These are phyloP conservation scores for Agapanthus africanus DNA, from an alignment of 106 monocot species.

Conservation along the genomic window DNA sequence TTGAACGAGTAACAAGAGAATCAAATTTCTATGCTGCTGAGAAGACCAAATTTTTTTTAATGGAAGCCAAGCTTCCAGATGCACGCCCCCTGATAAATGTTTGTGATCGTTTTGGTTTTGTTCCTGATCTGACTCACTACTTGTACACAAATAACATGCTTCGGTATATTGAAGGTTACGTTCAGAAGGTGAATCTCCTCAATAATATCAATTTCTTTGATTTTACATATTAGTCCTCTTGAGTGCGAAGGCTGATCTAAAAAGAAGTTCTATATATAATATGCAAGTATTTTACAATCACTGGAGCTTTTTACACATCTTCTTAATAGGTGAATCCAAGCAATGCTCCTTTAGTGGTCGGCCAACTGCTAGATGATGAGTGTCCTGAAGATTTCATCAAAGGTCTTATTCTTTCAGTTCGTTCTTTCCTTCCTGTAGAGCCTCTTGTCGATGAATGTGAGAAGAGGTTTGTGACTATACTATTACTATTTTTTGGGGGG, in stretches of 20 bases:
- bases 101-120: conserved; percentile 90
- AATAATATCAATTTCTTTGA: neutral
- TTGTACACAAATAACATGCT: conserved; percentile 94
- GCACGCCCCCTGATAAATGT: conserved; percentile 94
- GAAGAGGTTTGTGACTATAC: too few species aligned
- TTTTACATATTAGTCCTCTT: neutral
- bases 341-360: conserved; percentile 91
- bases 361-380: conserved; percentile 89
- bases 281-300: neutral
- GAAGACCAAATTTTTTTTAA: conserved; percentile 93
- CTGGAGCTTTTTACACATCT: neutral
- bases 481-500: too few species aligned
- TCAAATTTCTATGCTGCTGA: conserved; percentile 93
- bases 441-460: conserved; percentile 95
- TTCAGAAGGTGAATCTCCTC: conserved; percentile 79
- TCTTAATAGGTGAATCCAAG: conserved; percentile 76
- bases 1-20: conserved; percentile 93
- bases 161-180: conserved; percentile 98
- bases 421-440: conserved; percentile 91
- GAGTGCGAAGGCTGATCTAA: neutral
- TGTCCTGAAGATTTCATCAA: conserved; percentile 99
- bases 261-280: neutral
- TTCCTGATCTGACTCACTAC: conserved; percentile 96
- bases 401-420: conserved; percentile 95
- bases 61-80: conserved; percentile 99